Evolutionary conservation across 208 protist species (phyloP), one percentile per base, ranked within the genome.

Genomic region (Trypanosoma lewisi): DNA sequence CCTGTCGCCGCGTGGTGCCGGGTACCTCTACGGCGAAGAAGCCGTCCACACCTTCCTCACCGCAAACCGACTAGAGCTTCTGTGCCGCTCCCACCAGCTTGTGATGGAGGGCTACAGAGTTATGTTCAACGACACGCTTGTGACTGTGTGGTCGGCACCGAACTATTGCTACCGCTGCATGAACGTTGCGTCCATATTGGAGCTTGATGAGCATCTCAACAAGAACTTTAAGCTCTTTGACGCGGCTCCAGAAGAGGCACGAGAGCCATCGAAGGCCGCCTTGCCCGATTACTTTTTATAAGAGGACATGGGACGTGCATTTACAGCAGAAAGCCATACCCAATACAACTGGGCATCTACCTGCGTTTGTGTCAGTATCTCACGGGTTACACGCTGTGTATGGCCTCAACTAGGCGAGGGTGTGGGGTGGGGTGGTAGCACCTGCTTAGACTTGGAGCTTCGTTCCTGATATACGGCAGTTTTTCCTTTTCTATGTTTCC

Each of bases 201-300:
- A 99, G 82, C 75, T 99, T 33, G 97, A 99, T 68, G 98, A 99
- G 77, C 85, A 98, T 67, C 77, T 99, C 17, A 97, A 97, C 54
- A 98, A 94, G 63, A 96, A 98, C 55, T 99, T 99, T 77, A 98
- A 98, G 72, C 98, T 99, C 37, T 99, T 99, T 70, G 97, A 99
- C 49, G 98, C 96, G 1, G 98, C 98, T 7, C 98, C 98, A 14
- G 94, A 97, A 23, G 95, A 93, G 70, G 87, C 83, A n/a, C 83
- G 85, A 27, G 90, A 93, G 66, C 71, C 61, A 17, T 68, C 72
- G 36, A 90, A 91, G 52, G 82, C 80, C 25, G 74, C 82, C 27
- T 64, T 92, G 4, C 89, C 86, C 1, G 83, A 90, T 56, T 93
- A 93, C 69, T 93, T 93, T 69, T 61, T 92, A 17, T 93, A 78